Percentiles rank a stretch among this genome's conserved stretches.
Evolutionary conservation across 371 early-diverging fungal genomes (phyloP).

Genomic region (Mortierella sp.): DNA sequence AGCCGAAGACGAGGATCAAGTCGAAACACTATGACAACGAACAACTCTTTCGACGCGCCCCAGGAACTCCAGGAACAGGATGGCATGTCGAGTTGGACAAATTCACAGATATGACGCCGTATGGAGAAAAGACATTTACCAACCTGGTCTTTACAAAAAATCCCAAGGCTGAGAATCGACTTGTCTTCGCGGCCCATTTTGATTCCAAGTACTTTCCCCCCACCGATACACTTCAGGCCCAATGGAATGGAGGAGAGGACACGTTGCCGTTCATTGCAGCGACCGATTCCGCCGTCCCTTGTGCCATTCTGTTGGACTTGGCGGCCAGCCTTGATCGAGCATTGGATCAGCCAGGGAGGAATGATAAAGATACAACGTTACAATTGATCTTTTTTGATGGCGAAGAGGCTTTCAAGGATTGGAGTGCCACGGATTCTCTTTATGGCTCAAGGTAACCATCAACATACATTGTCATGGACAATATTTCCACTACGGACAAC

Average conservation of each 20-base stretch:
- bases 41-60: constrained; percentile 26
- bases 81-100: constrained; percentile 86
- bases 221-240: neutral
- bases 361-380: constrained; percentile 65
- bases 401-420: constrained; percentile 90
- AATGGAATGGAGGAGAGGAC: constrained; percentile 54
- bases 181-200: constrained; percentile 93
- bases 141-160: constrained; percentile 92
- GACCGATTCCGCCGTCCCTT: constrained; percentile 85
- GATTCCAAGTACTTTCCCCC: constrained; percentile 82
- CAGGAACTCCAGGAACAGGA: constrained; percentile 40
- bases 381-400: constrained; percentile 97
- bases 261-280: constrained; percentile 79
- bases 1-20: constrained; percentile 1
- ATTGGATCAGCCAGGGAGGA: constrained; percentile 37
- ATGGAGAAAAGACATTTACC: constrained; percentile 77
- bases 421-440: constrained; percentile 85
- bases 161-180: constrained; percentile 70
- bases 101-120: constrained; percentile 82
- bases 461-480: neutral
- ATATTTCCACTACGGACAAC: neutral
- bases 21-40: neutral
- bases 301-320: constrained; percentile 89
- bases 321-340: constrained; percentile 68
- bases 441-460: constrained; percentile 86